Base-by-base conservation (phyloP, 108 stramenopile species). In the Schizochytrium sp. region DNA sequence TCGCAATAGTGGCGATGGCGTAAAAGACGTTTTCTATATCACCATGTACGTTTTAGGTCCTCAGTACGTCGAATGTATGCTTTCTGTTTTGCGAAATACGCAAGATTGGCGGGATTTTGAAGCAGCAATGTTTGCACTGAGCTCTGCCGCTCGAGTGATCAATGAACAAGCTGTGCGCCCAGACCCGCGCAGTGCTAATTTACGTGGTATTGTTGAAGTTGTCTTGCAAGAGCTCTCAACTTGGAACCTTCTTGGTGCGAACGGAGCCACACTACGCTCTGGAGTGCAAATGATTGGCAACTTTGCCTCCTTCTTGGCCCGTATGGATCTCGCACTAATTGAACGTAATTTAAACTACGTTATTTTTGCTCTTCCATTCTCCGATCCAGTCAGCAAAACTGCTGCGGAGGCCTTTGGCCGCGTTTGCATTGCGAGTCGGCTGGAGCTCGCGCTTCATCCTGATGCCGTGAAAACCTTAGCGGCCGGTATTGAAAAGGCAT, bases 31-130 rank as follows among this genome's bases (percentile, higher is more conserved):
- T n/a, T 83, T 83, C 53, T 17, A 55, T 50, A 53, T 55, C 15
- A 83, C 40, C 53, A 55, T 55, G 47, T 83, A 83, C 53, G 76
- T 83, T 47, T 53, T 83, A 10, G 76, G 76, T n/a, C 76, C 76
- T 56, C 76, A 50, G 53, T 83, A 55, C 3, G 76, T 83, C 17
- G 50, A 83, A 10, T 83, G 47, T n/a, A 55, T 83, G 76, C 53
- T 55, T 28, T 49, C 47, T 10, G 53, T 83, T n/a, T 55, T 83
- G 3, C 47, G 50, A 53, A 38, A 40, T 5, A 42, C 76, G 50
- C 47, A 83, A 38, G 76, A 83, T 53, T 83, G 76, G 76, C 28
- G 28, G 50, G 76, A 17, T 38, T 83, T 83, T 2, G 76, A 83
- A 42, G 76, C 76, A 13, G 76, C 76, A 47, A n/a, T 83, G 5